Conservation (phyloP, 179 eudicot species). For the Patellifolia procumbens region DNA sequence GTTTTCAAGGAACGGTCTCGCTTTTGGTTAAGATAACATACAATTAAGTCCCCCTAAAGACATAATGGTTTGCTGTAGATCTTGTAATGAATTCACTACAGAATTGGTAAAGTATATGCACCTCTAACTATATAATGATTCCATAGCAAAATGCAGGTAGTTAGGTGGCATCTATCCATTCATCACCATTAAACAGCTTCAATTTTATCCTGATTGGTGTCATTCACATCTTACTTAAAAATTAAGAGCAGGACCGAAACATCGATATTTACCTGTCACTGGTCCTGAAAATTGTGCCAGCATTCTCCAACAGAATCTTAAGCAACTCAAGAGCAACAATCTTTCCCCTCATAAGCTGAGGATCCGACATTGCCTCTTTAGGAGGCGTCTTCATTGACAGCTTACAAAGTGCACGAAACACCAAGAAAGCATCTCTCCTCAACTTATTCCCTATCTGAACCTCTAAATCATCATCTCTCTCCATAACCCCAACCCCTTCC, state of each 20-base stretch:
- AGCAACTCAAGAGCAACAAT: constrained; percentile 96
- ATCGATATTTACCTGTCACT: constrained; percentile 75
- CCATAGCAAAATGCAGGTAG: not conserved
- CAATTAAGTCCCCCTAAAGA: not conserved
- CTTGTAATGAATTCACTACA: not conserved
- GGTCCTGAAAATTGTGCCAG: constrained; percentile 90
- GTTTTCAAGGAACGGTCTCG: not conserved
- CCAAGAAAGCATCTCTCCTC: constrained; percentile 91
- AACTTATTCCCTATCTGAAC: constrained; percentile 97
- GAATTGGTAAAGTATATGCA: not conserved
- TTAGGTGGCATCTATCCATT: not conserved
- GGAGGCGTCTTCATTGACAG: constrained; percentile 98
- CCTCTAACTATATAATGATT: not conserved
- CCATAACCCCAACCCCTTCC: constrained; percentile 29
- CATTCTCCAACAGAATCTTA: constrained; percentile 97
- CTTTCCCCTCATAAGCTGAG: constrained; percentile 86
- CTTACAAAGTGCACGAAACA: constrained; percentile 92
- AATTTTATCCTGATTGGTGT: not conserved
- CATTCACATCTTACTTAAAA: not conserved
- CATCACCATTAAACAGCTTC: not conserved
- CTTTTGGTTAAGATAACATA: not conserved
- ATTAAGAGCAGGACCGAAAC: not conserved
- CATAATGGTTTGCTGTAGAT: not conserved
- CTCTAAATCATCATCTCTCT: constrained; percentile 90
- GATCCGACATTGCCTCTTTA: constrained; percentile 84